These are phyloP conservation scores for Fragaria vesca DNA, from an alignment of 306 rosid species.

Conservation along the genomic window DNA sequence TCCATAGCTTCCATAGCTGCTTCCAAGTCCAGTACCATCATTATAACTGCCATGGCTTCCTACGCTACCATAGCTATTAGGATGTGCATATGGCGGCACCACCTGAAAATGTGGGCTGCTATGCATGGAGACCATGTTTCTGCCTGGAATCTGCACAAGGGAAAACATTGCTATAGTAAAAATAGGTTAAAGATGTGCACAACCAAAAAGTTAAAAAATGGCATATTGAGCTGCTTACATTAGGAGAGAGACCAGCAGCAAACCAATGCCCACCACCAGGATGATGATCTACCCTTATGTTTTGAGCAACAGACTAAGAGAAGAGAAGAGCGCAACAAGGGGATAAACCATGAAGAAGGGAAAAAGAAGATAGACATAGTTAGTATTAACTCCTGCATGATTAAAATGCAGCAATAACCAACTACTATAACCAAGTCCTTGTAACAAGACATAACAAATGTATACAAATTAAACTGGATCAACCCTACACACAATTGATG, in stretches of 20 bases:
- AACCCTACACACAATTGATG: background rate
- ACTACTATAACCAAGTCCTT: background rate
- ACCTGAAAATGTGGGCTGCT: conserved; percentile 81
- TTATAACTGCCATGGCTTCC: conserved; percentile 98
- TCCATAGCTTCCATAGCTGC: conserved; percentile 97
- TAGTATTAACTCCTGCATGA: background rate
- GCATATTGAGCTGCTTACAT: conserved; percentile 48
- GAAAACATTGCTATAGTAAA: conserved; percentile 24
- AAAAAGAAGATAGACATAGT: background rate
- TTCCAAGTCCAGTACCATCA: conserved; percentile 77
- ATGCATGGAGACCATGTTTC: conserved; percentile 64
- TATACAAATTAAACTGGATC: background rate
- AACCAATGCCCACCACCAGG: conserved; percentile 99
- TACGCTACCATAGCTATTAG: conserved; percentile 84
- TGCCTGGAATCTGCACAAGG: conserved; percentile 65
- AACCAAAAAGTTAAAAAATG: conserved; percentile 13
- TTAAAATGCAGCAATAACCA: background rate
- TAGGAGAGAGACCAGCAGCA: conserved; percentile 99
- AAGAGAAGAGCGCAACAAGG: conserved; percentile 8
- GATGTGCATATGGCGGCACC: conserved; percentile 72
- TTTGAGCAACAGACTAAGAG: conserved; percentile 78
- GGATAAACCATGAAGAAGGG: background rate
- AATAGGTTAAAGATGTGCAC: conserved; percentile 11
- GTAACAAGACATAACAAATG: background rate
- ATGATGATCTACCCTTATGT: conserved; percentile 91